Percentiles rank a stretch among this genome's conserved stretches.
These are phyloP conservation scores for Hippophae tibetana DNA, from an alignment of 306 rosid genomes.

Conservation along the genomic window DNA sequence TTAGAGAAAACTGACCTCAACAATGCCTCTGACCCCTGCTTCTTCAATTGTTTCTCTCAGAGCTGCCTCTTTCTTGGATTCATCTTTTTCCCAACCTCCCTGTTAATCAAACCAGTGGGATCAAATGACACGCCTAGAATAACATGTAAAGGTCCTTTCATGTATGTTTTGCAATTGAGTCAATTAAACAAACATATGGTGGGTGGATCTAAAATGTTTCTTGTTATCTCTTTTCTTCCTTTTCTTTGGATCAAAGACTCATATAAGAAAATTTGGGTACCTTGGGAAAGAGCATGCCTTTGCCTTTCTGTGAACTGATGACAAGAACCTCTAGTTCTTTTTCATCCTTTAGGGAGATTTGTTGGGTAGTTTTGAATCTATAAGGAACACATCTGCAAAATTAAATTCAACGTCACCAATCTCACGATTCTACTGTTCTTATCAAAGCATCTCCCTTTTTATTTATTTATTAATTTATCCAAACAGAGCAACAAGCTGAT, in stretches of 20 bases:
- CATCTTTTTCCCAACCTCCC: constrained; percentile 97
- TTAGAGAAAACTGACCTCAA: constrained; percentile 37
- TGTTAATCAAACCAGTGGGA: constrained; percentile 7
- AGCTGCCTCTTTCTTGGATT: constrained; percentile 83
- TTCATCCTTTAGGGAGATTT: neutral
- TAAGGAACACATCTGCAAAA: constrained; percentile 84
- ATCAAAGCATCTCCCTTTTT: too few species aligned
- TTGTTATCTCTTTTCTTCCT: too few species aligned
- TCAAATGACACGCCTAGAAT: neutral
- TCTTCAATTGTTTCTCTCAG: constrained; percentile 75
- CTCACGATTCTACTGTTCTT: too few species aligned
- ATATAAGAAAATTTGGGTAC: constrained; percentile 17
- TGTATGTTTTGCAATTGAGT: too few species aligned
- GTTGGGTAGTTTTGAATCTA: constrained; percentile 31
- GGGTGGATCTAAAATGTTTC: too few species aligned
- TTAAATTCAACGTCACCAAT: too few species aligned
- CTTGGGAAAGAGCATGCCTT: constrained; percentile 87
- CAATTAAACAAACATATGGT: too few species aligned
- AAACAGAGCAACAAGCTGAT: too few species aligned
- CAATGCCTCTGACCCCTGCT: constrained; percentile 80
- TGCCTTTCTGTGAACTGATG: constrained; percentile 82
- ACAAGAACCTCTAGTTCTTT: constrained; percentile 70
- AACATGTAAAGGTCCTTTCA: too few species aligned
- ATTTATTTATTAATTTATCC: too few species aligned
- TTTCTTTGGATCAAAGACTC: too few species aligned